Evolutionary conservation across 2,329 filamentous ascomycete species (phyloP).

Genomic region (Bipolaris gigantea): DNA sequence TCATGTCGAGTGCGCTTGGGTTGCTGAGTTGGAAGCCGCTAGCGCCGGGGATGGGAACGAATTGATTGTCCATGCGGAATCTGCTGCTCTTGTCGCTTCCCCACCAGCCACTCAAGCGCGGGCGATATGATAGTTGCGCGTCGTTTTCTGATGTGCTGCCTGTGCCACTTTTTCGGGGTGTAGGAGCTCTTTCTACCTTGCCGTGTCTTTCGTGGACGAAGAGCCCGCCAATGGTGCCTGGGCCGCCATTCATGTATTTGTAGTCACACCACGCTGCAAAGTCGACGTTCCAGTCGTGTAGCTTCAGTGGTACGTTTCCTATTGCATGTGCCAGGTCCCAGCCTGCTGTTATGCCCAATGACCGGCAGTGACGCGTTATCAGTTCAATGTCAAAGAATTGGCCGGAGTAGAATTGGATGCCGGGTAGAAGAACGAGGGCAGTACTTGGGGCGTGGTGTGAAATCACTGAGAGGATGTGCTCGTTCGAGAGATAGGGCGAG

Average conservation of each 20-base stretch:
- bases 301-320: constrained; percentile 75
- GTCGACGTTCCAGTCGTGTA: constrained; percentile 90
- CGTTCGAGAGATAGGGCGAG: constrained; percentile 66
- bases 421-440: constrained; percentile 78
- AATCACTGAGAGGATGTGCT: constrained; percentile 71
- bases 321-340: constrained; percentile 89
- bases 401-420: constrained; percentile 90
- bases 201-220: constrained; percentile 81
- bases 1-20: constrained; percentile 76
- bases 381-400: constrained; percentile 80
- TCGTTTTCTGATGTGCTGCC: constrained; percentile 35
- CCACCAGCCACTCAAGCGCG: constrained; percentile 82
- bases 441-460: constrained; percentile 72
- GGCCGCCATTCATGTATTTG: constrained; percentile 89
- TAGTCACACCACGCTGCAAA: constrained; percentile 94
- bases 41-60: constrained; percentile 76
- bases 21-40: constrained; percentile 85
- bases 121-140: constrained; percentile 56
- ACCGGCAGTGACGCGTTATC: constrained; percentile 77
- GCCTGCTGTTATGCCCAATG: constrained; percentile 71
- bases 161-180: not conserved
- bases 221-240: constrained; percentile 75
- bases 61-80: constrained; percentile 82
- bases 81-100: constrained; percentile 74
- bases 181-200: constrained; percentile 47